Evolutionary conservation across 1,284 basidiomycete species (phyloP), one percentile per base, ranked within the genome.

Genomic region (Malassezia equina): DNA sequence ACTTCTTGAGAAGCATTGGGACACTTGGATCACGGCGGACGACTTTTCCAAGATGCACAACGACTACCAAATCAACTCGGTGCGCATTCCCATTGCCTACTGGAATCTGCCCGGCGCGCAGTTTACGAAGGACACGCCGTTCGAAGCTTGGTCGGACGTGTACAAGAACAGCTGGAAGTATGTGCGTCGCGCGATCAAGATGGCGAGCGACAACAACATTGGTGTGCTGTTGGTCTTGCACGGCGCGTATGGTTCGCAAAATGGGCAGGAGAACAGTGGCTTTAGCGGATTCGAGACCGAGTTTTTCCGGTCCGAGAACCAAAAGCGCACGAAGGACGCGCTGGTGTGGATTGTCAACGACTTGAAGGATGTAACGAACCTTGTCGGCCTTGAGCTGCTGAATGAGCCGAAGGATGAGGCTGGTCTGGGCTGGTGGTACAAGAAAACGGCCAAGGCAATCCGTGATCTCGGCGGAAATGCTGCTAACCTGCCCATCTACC

Each of bases 221-320:
- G 84, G 84, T 41, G 84, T 88, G 27, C 77, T 87, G 13, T 76
- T 86, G 47, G 85, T 87, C 66, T 72, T 86, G 27, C 86, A 86
- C 69, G 84, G 84, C 31, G 83, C 84, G 11, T 79, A 81, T 41
- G 85, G 85, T 12, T 84, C 83, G 64, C 84, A 72, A 45, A 75
- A 74, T 41, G 76, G 83, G 11, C 82, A 85, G 65, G 77, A 80
- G 29, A 85, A 87, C 70, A 86, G 84, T 39, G 86, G 86, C 0
- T 78, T 85, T 36, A 85, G 83, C 4, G 83, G 85, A 67, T 80
- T 81, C 12, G 71, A 78, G 51, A 78, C 78, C 32, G 76, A 78
- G 44, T 87, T 86, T 71, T 76, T 61, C 58, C 67, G 77, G 12
- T 65, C 64, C 13, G 53, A 55, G 45, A 81, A 84, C 65, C 76